Evolutionary conservation across 495 filamentous ascomycete genomes (phyloP).

Genomic region (Hypoxylon cercidicola): DNA sequence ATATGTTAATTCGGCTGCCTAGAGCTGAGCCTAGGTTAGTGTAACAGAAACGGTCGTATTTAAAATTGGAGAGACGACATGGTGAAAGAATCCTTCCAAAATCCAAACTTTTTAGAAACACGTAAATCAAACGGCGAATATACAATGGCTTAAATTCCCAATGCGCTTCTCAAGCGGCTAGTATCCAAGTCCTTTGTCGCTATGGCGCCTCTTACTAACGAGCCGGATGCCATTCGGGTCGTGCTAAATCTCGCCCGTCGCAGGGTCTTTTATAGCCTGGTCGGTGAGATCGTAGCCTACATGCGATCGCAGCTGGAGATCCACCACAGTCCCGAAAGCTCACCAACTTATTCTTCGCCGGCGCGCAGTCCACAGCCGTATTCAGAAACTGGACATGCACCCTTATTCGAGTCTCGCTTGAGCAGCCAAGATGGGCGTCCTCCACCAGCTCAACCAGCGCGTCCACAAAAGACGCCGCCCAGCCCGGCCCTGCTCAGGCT

Average conservation of each 20-base stretch:
- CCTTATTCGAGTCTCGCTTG: conserved; percentile 17
- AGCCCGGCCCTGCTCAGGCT: conserved; percentile 47
- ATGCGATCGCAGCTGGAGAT: conserved; percentile 57
- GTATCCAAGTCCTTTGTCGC: not conserved
- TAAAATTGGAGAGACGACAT: conserved; percentile 9
- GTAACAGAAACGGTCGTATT: not conserved
- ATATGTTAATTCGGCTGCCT: conserved; percentile 37
- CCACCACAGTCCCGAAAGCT: conserved; percentile 11
- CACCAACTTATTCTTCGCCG: conserved; percentile 18
- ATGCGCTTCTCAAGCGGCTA: not conserved
- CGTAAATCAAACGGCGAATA: not conserved
- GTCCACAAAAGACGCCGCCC: conserved; percentile 20
- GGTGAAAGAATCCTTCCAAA: conserved; percentile 22
- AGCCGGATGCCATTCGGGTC: conserved; percentile 57
- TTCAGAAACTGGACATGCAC: conserved; percentile 17
- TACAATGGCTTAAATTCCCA: not conserved
- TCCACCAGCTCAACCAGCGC: conserved; percentile 2
- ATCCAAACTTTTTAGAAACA: not conserved
- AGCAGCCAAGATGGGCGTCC: conserved; percentile 2
- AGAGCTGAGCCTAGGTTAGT: conserved; percentile 6
- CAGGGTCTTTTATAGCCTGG: conserved; percentile 53
- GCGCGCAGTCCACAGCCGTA: conserved; percentile 16
- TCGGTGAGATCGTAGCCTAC: conserved; percentile 49
- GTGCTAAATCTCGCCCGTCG: conserved; percentile 55
- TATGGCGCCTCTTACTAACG: conserved; percentile 58